Base-by-base conservation (phyloP, 2,329 filamentous ascomycete species). In the Colletotrichum paranaense region DNA sequence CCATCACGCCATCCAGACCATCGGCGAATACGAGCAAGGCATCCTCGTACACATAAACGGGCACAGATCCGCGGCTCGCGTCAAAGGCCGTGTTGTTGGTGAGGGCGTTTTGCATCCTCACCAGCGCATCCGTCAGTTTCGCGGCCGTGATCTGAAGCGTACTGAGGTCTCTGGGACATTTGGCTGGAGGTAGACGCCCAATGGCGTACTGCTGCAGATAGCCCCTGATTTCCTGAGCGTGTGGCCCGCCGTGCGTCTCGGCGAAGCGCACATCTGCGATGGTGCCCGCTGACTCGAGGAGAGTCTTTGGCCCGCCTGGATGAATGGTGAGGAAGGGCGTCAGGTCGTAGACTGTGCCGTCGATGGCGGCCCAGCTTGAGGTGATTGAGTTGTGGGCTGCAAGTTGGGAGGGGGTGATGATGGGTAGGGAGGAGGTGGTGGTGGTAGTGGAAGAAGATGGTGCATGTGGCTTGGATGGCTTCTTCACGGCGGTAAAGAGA, bases 281-380 rank as follows among this genome's bases (percentile, higher is more conserved):
- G n/a, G 70, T 65, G n/a, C 70, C 70, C 6, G 70, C 70, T 2
- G 70, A 73, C 67, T 73, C 70, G 8, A 73, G 70, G 5, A 73
- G 55, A 2, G 70, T 73, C 28, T 73, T 73, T 12, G 70, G 67
- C 1, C 94, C 97, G 24, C 97, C 97, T 0, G 97, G 97, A 81
- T 99, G 97, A 80, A 95, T 98, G 1, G 93, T 91, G 42, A 95
- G 81, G 80, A 98, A 99, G 0, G 95, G 94, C 0, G 92, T 93
- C 72, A 99, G 92, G 79, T 98, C 98, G 84, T 98, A 99, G 30
- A 98, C 96, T 78, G 93, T 94, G 1, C 96, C 95, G 74, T 94
- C 93, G 74, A 97, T 92, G 1, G 91, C 94, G 70, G 93, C 97
- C 97, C 97, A 99, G 32, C 70, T 70, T n/a, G 70, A 73, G 22